phyloP scores from a whole-genome alignment of 2,329 filamentous ascomycete genomes.

The Beauveria brongniartii region DNA sequence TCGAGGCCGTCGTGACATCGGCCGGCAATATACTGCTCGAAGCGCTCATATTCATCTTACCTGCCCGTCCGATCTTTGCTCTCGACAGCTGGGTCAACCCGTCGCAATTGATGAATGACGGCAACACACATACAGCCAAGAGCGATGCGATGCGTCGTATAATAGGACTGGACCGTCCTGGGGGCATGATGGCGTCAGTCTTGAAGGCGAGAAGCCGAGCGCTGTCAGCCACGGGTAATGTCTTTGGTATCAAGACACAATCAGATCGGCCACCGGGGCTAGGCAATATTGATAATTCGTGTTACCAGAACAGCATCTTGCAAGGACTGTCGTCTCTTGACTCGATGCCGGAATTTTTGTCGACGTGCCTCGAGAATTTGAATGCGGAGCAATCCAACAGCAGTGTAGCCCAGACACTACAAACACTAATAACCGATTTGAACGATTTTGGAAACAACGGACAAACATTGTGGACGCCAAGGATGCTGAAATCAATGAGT shows the following conservation, averaged over 20 bases:
- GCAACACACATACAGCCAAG: constrained; percentile 48
- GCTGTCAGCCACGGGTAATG: constrained; percentile 41
- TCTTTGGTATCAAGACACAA: constrained; percentile 30
- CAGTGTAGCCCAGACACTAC: constrained; percentile 43
- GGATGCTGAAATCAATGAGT: constrained; percentile 80
- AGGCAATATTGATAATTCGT: constrained; percentile 90
- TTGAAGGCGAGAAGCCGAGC: constrained; percentile 51
- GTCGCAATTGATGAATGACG: constrained; percentile 30
- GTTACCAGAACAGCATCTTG: constrained; percentile 94
- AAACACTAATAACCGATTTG: constrained; percentile 59
- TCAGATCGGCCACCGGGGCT: constrained; percentile 55
- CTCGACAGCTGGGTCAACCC: constrained; percentile 48
- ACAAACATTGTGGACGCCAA: constrained; percentile 71
- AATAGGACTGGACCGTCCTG: constrained; percentile 47
- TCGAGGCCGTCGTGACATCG: constrained; percentile 21
- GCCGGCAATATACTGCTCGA: constrained; percentile 50
- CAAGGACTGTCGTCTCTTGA: constrained; percentile 73
- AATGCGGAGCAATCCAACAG: constrained; percentile 21
- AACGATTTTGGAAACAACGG: constrained; percentile 65
- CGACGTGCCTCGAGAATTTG: constrained; percentile 29
- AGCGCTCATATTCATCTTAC: constrained; percentile 46
- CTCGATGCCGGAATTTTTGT: constrained; percentile 60
- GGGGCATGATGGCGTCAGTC: constrained; percentile 47
- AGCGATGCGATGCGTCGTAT: constrained; percentile 57
- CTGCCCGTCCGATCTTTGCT: constrained; percentile 47